Evolutionary conservation across 345 rosid genomes (phyloP).

Genomic region (Rhizophora mangle): DNA sequence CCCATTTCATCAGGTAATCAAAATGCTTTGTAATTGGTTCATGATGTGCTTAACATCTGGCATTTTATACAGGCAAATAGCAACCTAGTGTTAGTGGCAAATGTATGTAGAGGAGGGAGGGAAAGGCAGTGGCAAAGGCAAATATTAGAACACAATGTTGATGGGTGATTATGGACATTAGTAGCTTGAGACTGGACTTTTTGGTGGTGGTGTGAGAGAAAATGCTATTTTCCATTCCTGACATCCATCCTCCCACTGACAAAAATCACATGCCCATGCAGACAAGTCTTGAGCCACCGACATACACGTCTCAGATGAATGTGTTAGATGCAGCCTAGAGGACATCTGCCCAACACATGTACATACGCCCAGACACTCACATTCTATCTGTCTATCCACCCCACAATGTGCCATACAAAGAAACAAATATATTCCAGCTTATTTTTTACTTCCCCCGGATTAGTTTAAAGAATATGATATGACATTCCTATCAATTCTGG

Average conservation of each 20-base stretch:
- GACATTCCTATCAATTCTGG: constrained; percentile 29
- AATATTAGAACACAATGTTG: no score
- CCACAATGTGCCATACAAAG: background rate
- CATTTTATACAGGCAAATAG: background rate
- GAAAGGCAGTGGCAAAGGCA: no score
- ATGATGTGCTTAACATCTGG: background rate
- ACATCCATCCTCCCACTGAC: constrained; percentile 23
- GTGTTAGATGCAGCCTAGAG: constrained; percentile 32
- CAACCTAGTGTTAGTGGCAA: background rate
- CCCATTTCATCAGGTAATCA: background rate
- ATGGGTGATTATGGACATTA: background rate
- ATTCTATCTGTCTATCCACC: constrained; percentile 11
- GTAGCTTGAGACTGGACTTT: background rate
- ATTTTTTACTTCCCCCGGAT: background rate
- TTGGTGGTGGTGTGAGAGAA: background rate
- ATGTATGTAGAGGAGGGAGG: background rate
- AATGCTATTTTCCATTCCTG: background rate
- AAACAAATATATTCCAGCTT: background rate
- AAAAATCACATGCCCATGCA: constrained; percentile 55
- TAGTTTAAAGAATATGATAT: background rate
- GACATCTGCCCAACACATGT: constrained; percentile 36
- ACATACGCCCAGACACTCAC: constrained; percentile 7
- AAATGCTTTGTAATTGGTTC: background rate
- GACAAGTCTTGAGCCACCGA: constrained; percentile 62
- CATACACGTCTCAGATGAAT: constrained; percentile 59